Evolutionary conservation across 2,329 filamentous ascomycete genomes (phyloP).

Genomic region (Pseudodiploospora longispora): DNA sequence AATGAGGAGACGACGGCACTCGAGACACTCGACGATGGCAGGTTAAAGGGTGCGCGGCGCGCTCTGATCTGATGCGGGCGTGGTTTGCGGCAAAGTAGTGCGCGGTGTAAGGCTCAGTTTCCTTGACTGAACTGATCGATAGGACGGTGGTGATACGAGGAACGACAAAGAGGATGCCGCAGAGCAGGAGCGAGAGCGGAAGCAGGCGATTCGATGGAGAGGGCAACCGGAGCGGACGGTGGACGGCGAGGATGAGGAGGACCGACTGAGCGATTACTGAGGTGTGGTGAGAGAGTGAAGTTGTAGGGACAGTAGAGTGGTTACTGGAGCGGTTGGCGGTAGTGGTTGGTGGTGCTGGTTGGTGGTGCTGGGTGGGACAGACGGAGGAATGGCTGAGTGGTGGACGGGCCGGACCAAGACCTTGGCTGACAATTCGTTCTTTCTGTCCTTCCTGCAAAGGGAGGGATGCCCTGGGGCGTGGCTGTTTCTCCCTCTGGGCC

Average conservation of each 20-base stretch:
- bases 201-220: background rate
- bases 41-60: background rate
- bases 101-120: slow-evolving; percentile 6
- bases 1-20: background rate
- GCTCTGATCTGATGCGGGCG: background rate
- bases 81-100: background rate
- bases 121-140: background rate
- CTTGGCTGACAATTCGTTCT: too few species aligned
- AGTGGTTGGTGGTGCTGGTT: too few species aligned
- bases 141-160: slow-evolving; percentile 2
- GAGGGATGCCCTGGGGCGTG: too few species aligned
- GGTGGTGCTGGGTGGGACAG: too few species aligned
- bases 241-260: slow-evolving; percentile 5
- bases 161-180: slow-evolving; percentile 1
- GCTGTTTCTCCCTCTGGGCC: too few species aligned
- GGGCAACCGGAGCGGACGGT: background rate
- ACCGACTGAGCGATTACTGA: background rate
- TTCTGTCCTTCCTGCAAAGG: too few species aligned
- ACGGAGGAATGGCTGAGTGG: too few species aligned
- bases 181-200: slow-evolving; percentile 1
- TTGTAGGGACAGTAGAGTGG: too few species aligned
- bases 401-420: too few species aligned
- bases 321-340: too few species aligned
- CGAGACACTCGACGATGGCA: background rate
- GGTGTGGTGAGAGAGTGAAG: too few species aligned